Percentiles rank a stretch among this genome's conserved stretches.
Conservation (phyloP, 192 early-diverging fungal genomes). For the Coemansia sp. region DNA sequence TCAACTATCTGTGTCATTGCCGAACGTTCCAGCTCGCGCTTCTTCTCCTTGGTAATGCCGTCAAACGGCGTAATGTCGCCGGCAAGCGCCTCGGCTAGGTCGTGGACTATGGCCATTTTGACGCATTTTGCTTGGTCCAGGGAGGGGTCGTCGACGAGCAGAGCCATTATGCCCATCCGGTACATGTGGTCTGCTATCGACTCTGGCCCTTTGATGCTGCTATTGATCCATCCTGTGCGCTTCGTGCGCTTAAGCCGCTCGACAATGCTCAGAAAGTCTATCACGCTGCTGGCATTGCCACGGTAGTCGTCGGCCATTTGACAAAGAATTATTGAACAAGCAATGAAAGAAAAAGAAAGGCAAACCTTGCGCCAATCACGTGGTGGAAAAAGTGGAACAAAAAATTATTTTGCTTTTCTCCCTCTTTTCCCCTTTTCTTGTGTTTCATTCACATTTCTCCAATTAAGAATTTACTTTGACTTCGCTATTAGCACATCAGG, state of each 20-base stretch:
- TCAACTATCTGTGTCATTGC: slow-evolving; percentile 52
- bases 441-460: no score
- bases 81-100: slow-evolving; percentile 70
- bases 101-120: slow-evolving; percentile 93
- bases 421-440: no score
- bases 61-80: slow-evolving; percentile 89
- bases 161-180: slow-evolving; percentile 86
- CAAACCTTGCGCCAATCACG: no score
- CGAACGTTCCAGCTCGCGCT: slow-evolving; percentile 62
- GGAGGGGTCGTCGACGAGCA: slow-evolving; percentile 71
- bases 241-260: slow-evolving; percentile 89
- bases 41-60: slow-evolving; percentile 75
- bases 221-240: slow-evolving; percentile 88
- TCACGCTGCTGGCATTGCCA: slow-evolving; percentile 37
- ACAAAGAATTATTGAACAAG: no score
- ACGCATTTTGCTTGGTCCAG: slow-evolving; percentile 68
- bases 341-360: no score
- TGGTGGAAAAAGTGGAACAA: no score
- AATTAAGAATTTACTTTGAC: no score
- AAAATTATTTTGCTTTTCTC: no score
- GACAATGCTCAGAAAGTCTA: slow-evolving; percentile 75
- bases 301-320: no score
- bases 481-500: neutral
- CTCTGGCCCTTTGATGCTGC: slow-evolving; percentile 67
- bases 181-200: slow-evolving; percentile 96